These are phyloP conservation scores for Ceriops decandra DNA, from an alignment of 345 rosid genomes.

Conservation along the genomic window DNA sequence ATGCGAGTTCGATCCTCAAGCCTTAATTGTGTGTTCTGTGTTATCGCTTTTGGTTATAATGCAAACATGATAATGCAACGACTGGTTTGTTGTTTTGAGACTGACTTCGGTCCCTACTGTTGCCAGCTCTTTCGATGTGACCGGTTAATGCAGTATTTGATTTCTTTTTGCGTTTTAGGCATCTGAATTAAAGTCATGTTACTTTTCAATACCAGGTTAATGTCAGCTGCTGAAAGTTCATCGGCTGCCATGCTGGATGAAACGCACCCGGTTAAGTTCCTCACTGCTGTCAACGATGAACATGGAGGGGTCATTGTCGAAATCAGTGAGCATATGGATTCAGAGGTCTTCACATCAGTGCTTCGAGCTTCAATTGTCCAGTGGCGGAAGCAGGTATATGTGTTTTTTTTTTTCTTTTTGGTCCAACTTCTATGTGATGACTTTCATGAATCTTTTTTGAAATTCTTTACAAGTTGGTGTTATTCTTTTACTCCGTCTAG, in stretches of 20 bases:
- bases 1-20: too few relatives aligned
- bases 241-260: slow-evolving; percentile 14
- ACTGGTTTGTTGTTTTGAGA: too few relatives aligned
- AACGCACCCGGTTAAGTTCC: slow-evolving; percentile 22
- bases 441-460: too few relatives aligned
- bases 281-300: slow-evolving; percentile 48
- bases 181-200: not conserved
- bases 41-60: too few relatives aligned
- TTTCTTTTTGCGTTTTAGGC: too few relatives aligned
- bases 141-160: too few relatives aligned
- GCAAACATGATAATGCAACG: too few relatives aligned
- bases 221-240: slow-evolving; percentile 34
- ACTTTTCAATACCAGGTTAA: slow-evolving; percentile 4
- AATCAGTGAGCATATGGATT: slow-evolving; percentile 53
- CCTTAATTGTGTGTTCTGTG: too few relatives aligned
- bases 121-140: too few relatives aligned
- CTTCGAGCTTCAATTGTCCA: slow-evolving; percentile 53
- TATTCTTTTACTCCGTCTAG: too few relatives aligned
- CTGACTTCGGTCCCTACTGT: too few relatives aligned
- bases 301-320: slow-evolving; percentile 75
- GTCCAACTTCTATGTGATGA: not conserved
- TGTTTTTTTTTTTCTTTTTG: not conserved
- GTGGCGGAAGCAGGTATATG: slow-evolving; percentile 69
- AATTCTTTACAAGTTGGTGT: too few relatives aligned
- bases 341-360: slow-evolving; percentile 43